Evolutionary conservation across 202 grass and related monocot genomes (phyloP).

Genomic region (Elaeis oleifera): DNA sequence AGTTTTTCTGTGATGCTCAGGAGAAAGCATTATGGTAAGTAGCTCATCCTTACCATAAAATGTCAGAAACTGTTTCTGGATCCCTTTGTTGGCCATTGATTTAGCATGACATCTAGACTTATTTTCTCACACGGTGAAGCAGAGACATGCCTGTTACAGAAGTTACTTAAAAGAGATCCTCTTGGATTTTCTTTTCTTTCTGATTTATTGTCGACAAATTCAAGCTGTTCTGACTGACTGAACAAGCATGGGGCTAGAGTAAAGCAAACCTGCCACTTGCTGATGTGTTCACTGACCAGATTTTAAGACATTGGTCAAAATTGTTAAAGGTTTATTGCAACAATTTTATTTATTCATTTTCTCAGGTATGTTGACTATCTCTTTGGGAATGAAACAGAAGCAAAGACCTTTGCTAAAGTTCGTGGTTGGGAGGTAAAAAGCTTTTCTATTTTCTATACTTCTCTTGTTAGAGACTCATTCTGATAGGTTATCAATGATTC

Average conservation of each 20-base stretch:
- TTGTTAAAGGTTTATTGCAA: conserved; percentile 17
- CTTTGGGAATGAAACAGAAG: conserved; percentile 96
- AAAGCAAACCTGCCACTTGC: no score
- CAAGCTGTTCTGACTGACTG: no score
- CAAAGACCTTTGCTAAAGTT: conserved; percentile 88
- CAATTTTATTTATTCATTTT: conserved; percentile 21
- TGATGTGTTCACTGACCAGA: conserved; percentile 7
- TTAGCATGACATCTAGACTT: no score
- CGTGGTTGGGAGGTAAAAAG: conserved; percentile 75
- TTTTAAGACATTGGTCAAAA: neutral
- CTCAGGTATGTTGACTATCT: conserved; percentile 72
- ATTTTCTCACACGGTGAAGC: no score
- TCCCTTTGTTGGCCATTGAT: neutral
- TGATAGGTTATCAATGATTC: no score
- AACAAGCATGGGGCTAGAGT: no score
- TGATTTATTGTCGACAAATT: no score
- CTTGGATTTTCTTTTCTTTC: no score
- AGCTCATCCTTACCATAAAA: neutral
- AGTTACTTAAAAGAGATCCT: no score
- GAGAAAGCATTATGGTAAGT: conserved; percentile 90
- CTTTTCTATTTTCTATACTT: conserved; percentile 1
- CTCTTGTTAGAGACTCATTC: neutral
- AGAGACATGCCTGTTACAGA: no score
- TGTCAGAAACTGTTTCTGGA: neutral
- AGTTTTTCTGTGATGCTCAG: conserved; percentile 80